phyloP scores from a whole-genome alignment of 1,139 yeast genomes.

The Keqinozyma sinolaborantium region DNA sequence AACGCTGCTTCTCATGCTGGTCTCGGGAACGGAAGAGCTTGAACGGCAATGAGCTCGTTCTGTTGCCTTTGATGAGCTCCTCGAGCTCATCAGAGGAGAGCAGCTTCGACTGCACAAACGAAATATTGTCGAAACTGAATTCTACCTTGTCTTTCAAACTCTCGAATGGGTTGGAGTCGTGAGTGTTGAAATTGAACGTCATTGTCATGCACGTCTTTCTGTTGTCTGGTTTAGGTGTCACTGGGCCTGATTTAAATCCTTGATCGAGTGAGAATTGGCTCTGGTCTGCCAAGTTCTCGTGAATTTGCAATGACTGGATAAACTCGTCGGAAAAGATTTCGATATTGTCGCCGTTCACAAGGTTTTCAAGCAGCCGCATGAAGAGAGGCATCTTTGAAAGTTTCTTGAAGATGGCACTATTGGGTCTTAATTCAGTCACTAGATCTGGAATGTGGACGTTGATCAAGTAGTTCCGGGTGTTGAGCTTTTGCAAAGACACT shows the following conservation, averaged over 20 bases:
- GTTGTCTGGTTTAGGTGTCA: neutral
- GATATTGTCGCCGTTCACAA: slow-evolving; percentile 7
- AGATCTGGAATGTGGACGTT: slow-evolving; percentile 44
- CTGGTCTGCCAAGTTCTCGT: slow-evolving; percentile 9
- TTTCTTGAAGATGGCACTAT: slow-evolving; percentile 16
- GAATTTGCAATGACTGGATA: slow-evolving; percentile 10
- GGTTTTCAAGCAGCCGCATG: slow-evolving; percentile 7
- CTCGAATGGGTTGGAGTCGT: slow-evolving; percentile 31
- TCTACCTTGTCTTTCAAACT: slow-evolving; percentile 19
- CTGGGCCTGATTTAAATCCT: neutral
- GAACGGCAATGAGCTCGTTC: slow-evolving; percentile 24
- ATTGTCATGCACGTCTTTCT: slow-evolving; percentile 31
- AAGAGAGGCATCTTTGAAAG: slow-evolving; percentile 8
- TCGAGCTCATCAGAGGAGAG: slow-evolving; percentile 19
- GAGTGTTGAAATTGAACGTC: slow-evolving; percentile 30
- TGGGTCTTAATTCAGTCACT: slow-evolving; percentile 28
- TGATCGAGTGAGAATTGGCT: slow-evolving; percentile 1
- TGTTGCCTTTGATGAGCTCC: slow-evolving; percentile 24
- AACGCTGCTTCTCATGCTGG: slow-evolving; percentile 3
- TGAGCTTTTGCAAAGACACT: slow-evolving; percentile 6
- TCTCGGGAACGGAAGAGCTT: slow-evolving; percentile 17
- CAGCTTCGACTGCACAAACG: slow-evolving; percentile 18
- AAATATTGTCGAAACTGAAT: slow-evolving; percentile 28
- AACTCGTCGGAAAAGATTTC: slow-evolving; percentile 12
- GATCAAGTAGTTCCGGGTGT: slow-evolving; percentile 9